Conservation (phyloP, 805 yeast genomes). For the Cyberlindnera americana region DNA sequence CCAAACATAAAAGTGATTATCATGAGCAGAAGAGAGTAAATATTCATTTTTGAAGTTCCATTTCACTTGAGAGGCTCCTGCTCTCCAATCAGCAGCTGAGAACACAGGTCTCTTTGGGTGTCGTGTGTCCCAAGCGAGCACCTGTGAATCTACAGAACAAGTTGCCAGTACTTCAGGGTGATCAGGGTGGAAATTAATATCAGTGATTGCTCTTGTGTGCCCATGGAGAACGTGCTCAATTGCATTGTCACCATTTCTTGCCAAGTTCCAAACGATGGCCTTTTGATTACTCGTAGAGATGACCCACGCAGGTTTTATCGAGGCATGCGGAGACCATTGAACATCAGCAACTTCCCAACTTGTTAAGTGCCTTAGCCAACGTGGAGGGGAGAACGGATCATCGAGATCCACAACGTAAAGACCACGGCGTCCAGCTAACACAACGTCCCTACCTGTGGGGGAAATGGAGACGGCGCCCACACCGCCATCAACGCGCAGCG, state of each 20-base stretch:
- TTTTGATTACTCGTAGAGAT: conserved; percentile 93
- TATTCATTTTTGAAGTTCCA: conserved; percentile 81
- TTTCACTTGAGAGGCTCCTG: conserved; percentile 92
- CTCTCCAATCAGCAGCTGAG: conserved; percentile 90
- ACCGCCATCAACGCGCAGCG: conserved; percentile 85
- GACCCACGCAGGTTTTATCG: conserved; percentile 78
- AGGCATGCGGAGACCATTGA: conserved; percentile 93
- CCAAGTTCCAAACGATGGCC: conserved; percentile 91
- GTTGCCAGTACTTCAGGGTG: conserved; percentile 89
- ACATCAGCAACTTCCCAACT: conserved; percentile 99
- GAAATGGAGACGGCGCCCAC: conserved; percentile 87
- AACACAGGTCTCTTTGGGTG: conserved; percentile 69
- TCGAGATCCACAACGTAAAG: conserved; percentile 87
- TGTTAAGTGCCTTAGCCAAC: conserved; percentile 89
- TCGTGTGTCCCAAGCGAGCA: conserved; percentile 88
- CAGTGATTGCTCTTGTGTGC: conserved; percentile 92
- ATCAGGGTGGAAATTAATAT: conserved; percentile 85
- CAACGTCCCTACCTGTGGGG: conserved; percentile 91
- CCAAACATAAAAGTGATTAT: conserved; percentile 79
- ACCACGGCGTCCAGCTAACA: conserved; percentile 81
- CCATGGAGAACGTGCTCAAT: conserved; percentile 85
- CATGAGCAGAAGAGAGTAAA: conserved; percentile 84
- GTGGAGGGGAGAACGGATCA: conserved; percentile 92
- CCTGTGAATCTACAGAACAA: conserved; percentile 86
- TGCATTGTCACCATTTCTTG: conserved; percentile 64